These are phyloP conservation scores for Blumeria hordei DNA, from an alignment of 2,329 filamentous ascomycete species.

Conservation along the genomic window DNA sequence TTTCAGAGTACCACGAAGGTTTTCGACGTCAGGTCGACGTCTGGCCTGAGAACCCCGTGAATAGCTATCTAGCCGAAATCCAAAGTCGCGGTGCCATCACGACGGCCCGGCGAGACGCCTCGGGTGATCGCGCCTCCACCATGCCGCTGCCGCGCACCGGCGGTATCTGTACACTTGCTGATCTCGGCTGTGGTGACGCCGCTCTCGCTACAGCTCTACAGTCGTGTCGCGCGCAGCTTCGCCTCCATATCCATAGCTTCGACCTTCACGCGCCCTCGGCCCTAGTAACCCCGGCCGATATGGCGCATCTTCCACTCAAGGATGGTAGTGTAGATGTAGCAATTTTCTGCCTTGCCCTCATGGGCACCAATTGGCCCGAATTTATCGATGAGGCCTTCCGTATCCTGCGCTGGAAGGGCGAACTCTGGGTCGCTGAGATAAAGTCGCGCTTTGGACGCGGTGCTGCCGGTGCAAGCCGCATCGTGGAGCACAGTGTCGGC, in stretches of 20 bases:
- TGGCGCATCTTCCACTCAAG: slow-evolving; percentile 54
- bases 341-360: slow-evolving; percentile 87
- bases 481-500: slow-evolving; percentile 50
- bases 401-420: slow-evolving; percentile 75
- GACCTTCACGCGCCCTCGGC: slow-evolving; percentile 59
- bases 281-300: slow-evolving; percentile 71
- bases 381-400: slow-evolving; percentile 94
- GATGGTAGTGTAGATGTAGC: slow-evolving; percentile 62
- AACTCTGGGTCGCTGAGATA: slow-evolving; percentile 94
- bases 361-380: slow-evolving; percentile 96
- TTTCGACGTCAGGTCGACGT: slow-evolving; percentile 88
- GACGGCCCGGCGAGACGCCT: slow-evolving; percentile 6
- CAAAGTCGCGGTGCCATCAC: slow-evolving; percentile 35
- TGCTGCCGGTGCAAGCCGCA: slow-evolving; percentile 19
- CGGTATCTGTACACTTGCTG: slow-evolving; percentile 56
- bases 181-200: slow-evolving; percentile 85
- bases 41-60: slow-evolving; percentile 92
- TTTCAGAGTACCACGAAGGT: slow-evolving; percentile 84
- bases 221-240: slow-evolving; percentile 36
- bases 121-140: slow-evolving; percentile 3
- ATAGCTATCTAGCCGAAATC: slow-evolving; percentile 57
- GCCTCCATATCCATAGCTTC: slow-evolving; percentile 57
- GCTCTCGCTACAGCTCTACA: slow-evolving; percentile 49
- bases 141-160: slow-evolving; percentile 41
- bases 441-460: slow-evolving; percentile 67